Conservation (phyloP, 208 protist species). For the Leishmania mexicana region DNA sequence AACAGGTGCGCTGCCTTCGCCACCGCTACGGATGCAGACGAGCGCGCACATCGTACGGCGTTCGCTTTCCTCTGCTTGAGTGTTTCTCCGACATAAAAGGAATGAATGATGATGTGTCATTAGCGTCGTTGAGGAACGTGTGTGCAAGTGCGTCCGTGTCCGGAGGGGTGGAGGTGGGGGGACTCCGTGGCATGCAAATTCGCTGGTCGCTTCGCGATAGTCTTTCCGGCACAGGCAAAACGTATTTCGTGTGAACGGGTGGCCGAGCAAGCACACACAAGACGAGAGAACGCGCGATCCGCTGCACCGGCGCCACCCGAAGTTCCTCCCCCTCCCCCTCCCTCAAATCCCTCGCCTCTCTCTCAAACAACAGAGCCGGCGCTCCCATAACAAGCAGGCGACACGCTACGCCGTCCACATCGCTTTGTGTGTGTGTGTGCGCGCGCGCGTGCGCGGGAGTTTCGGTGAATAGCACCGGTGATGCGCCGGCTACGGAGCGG, state of each 20-base stretch:
- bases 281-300: not conserved
- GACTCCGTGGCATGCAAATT: not conserved
- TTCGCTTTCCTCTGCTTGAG: not conserved
- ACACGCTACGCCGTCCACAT: not conserved
- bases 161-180: too few relatives aligned
- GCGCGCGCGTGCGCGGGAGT: not conserved
- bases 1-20: not conserved
- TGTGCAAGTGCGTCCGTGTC: not conserved
- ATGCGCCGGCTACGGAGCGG: conserved; percentile 1
- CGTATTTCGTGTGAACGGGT: not conserved
- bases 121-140: not conserved
- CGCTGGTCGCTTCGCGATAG: not conserved
- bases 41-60: not conserved
- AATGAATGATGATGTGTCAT: not conserved
- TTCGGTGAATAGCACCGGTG: not conserved
- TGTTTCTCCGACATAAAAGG: not conserved
- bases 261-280: not conserved
- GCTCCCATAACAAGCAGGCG: not conserved
- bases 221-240: not conserved
- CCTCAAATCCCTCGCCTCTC: not conserved
- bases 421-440: not conserved
- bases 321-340: not conserved
- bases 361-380: not conserved
- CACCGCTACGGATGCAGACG: not conserved
- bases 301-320: not conserved